Evolutionary conservation across 2,329 filamentous ascomycete genomes (phyloP), one percentile per base, ranked within the genome.

Genomic region (Fulvia fulva): DNA sequence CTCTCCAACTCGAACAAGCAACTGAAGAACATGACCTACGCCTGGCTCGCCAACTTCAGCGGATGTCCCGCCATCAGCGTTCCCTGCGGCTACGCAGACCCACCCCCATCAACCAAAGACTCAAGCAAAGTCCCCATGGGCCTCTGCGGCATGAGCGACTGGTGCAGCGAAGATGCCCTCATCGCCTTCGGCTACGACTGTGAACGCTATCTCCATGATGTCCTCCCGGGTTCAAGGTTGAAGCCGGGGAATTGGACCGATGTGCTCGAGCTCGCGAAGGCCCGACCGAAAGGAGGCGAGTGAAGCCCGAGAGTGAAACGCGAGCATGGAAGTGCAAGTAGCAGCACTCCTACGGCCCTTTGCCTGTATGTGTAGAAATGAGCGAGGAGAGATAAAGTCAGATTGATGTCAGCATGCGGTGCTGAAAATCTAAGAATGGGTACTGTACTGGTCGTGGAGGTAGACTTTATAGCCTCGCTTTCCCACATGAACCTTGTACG

Each of bases 21-120:
- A 9, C 47, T 50, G 2, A 50, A 21, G 26, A 50, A 50, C 50
- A 57, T 53, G 50, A 53, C 43, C 21, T 96, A 90, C 74, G 86
- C 89, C 16, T 96, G 89, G 83, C 75, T 96, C 34, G 88, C 91
- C 6, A 97, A 97, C 74, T 87, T 91, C 66, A 84, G 81, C 0
- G 92, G 92, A 0, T 86, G 87, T 51, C 92, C 92, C 0, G 85
- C 89, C 1, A 82, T 95, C 12, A 85, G 80, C 47, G 85, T 85
- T 34, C 91, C 92, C 0, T 85, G 89, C 11, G 91, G 90, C 0
- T 96, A 91, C 74, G 81, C 78, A 3, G 76, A 83, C 25, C 44
- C 44, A 25, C 44, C n/a, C 21, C 22, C 44, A 6, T 19, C 14
- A 12, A 50, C 23, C 25, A 78, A 82, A 0, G 74, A 76, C 5